These are phyloP conservation scores for Fomitopsis schrenkii DNA, from an alignment of 1,284 basidiomycete species.

Conservation along the genomic window DNA sequence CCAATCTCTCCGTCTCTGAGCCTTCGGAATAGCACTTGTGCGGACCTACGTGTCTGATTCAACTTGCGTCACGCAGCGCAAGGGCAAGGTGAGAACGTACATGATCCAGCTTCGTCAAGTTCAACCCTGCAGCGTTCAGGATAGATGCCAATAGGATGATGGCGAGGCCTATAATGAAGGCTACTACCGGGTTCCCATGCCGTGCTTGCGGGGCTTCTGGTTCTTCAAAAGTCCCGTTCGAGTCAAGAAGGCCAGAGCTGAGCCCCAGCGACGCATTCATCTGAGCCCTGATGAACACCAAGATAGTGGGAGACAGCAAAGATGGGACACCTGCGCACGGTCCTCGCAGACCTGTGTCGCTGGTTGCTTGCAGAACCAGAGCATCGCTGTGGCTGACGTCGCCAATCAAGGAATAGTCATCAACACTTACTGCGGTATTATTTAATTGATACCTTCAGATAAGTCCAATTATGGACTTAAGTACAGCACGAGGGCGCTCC, in stretches of 20 bases:
- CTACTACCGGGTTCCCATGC: constrained; percentile 57
- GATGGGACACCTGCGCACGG: background rate
- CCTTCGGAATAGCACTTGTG: constrained; percentile 68
- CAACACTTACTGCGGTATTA: too few relatives aligned
- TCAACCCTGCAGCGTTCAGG: constrained; percentile 81
- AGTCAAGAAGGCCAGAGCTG: constrained; percentile 5
- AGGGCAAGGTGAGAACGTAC: constrained; percentile 34
- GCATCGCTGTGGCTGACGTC: background rate
- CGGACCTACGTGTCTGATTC: constrained; percentile 44
- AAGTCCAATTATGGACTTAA: background rate
- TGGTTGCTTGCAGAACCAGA: background rate
- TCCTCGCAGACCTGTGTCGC: background rate
- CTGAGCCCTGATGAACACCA: background rate
- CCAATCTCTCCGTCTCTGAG: constrained; percentile 65
- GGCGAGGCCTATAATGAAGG: constrained; percentile 76
- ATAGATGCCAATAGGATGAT: constrained; percentile 78
- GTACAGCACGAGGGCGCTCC: background rate
- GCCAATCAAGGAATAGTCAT: background rate
- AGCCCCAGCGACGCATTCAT: constrained; percentile 14
- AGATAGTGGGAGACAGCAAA: background rate
- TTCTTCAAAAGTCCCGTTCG: constrained; percentile 15
- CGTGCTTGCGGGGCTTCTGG: constrained; percentile 27
- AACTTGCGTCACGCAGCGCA: background rate
- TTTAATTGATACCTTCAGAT: background rate
- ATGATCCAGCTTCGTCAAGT: constrained; percentile 83